Conservation (phyloP, 2,329 filamentous ascomycete species). For the Nemania sp. region DNA sequence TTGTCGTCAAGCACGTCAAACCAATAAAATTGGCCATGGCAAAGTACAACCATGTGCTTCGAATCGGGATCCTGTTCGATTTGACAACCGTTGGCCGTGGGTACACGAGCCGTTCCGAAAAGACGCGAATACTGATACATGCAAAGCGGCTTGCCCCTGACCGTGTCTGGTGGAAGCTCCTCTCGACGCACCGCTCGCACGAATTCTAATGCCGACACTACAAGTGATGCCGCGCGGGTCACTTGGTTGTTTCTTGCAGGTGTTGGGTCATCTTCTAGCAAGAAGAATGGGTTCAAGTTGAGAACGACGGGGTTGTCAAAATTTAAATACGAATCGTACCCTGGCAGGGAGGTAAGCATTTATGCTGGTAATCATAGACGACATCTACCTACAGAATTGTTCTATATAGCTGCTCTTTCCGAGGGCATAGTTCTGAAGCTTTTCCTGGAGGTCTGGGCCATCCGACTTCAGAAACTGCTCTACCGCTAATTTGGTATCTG, state of each 20-base stretch:
- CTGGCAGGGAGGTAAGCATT: conserved; percentile 50
- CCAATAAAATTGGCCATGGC: conserved; percentile 97
- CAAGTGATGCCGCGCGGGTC: conserved; percentile 88
- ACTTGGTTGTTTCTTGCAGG: conserved; percentile 96
- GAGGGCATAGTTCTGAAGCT: conserved; percentile 85
- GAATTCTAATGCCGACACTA: conserved; percentile 88
- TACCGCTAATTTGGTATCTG: conserved; percentile 79
- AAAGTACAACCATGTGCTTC: conserved; percentile 91
- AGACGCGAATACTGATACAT: conserved; percentile 98
- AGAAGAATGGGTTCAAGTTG: conserved; percentile 96
- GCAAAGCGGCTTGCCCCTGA: conserved; percentile 83
- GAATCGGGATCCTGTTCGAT: conserved; percentile 94
- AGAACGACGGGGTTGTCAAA: conserved; percentile 97
- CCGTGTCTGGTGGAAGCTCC: conserved; percentile 85
- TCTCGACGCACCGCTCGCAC: conserved; percentile 91
- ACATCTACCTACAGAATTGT: conserved; percentile 80
- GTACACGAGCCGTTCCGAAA: conserved; percentile 92
- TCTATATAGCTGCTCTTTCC: conserved; percentile 97
- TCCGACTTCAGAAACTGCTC: conserved; percentile 81
- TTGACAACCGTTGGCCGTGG: conserved; percentile 91
- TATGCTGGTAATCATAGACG: not conserved
- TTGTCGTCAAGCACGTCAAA: conserved; percentile 97
- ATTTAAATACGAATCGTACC: conserved; percentile 98
- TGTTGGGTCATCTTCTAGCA: conserved; percentile 95
- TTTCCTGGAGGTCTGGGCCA: conserved; percentile 84